Base-by-base conservation (phyloP, 78 protist species). In the Emiliania huxleyi region DNA sequence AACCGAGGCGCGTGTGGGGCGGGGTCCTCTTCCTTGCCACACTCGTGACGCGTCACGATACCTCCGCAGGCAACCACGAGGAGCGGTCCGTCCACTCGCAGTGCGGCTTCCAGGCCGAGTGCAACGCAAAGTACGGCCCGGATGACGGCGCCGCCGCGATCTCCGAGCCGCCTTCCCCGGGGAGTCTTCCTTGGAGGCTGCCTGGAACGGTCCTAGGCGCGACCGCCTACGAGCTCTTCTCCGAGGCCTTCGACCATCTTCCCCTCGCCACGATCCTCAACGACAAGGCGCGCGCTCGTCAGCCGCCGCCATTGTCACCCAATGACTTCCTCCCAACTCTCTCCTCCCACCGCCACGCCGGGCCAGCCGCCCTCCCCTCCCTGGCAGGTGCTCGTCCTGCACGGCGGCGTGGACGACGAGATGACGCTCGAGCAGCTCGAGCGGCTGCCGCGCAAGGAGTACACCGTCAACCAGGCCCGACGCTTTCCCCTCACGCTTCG, bases 1-100 rank as follows among this genome's bases (percentile, higher is more conserved):
- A 79, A 73, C 62, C 90, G 94, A 21, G 94, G n/a, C n/a, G n/a
- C n/a, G n/a, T n/a, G n/a, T n/a, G n/a, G n/a, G n/a, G n/a, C n/a
- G n/a, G n/a, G n/a, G n/a, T n/a, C n/a, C n/a, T n/a, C n/a, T n/a
- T n/a, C n/a, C n/a, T n/a, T n/a, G n/a, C n/a, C n/a, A n/a, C n/a
- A n/a, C n/a, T n/a, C n/a, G n/a, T n/a, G n/a, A n/a, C n/a, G n/a
- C n/a, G n/a, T n/a, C n/a, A n/a, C n/a, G n/a, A n/a, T n/a, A n/a
- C n/a, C n/a, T n/a, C n/a, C n/a, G n/a, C n/a, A n/a, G n/a, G 94
- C 75, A 92, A 92, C 85, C 94, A 92, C 89, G 94, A 92, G 91
- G 85, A 46, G 37, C 22, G 19, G 12, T 3, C 37, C 75, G 44
- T 83, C 55, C 6, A 73, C 79, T 1, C 88, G 18, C 45, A 1